Evolutionary conservation across 2,329 filamentous ascomycete species (phyloP), one percentile per base, ranked within the genome.

Genomic region (Sporothrix variecibatus): DNA sequence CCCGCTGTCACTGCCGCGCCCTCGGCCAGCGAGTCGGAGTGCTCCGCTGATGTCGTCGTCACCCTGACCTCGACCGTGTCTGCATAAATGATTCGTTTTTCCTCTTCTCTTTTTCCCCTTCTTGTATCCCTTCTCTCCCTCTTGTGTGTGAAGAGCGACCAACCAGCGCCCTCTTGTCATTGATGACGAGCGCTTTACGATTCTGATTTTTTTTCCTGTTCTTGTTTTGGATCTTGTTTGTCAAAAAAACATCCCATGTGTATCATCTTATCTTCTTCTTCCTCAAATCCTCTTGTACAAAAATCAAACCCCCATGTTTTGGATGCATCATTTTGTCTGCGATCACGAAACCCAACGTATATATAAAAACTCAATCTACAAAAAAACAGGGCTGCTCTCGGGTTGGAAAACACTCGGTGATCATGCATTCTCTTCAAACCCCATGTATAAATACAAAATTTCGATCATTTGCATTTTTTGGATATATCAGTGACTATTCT

Each of bases 21-120:
- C 9, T 40, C 73, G 17, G 53, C 70, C 11, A 56, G 23, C 51
- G 75, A 76, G 68, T 62, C 64, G 28, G 75, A 75, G 38, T 75
- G 72, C 68, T 70, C 64, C 2, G 53, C 75, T 46, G 74, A 76
- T 28, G 75, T 43, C n/a, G 46, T 75, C 20, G 70, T 76, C 72
- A 76, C 75, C 38, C 28, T 65, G 67, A 75, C 74, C 64, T 31
- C 71, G 23, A 75, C 73, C 7, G 73, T 72, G n/a, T 56, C 71
- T 28, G 73, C 56, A n/a, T 72, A 70, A 58, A 15, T 53, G 26
- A 5, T 12, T 17, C 31, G 7, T 38, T 67, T 67, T 11, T 28
- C 12, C 2, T 58, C 26, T 34, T 34, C 4, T 31, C 28, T 8
- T 7, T 31, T 43, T 71, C 12, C 31, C 12, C 31, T 49, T 49